Evolutionary conservation across 1,284 basidiomycete species (phyloP).

Genomic region (Takashimella tepidaria): DNA sequence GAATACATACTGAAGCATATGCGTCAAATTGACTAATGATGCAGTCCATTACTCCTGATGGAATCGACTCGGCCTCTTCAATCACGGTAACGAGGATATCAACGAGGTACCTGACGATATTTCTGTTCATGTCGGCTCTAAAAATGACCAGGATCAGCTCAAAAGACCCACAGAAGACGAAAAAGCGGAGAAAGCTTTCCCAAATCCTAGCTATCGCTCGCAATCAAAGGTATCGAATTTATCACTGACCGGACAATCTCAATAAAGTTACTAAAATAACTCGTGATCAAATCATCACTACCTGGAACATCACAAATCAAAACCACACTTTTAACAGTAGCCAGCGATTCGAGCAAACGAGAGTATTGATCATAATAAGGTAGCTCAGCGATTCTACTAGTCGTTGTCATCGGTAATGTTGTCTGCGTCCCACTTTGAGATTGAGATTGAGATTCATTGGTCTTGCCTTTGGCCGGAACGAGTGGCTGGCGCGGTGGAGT

Average conservation of each 20-base stretch:
- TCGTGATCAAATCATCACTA: slow-evolving; percentile 76
- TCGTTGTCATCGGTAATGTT: slow-evolving; percentile 49
- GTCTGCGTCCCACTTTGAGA: slow-evolving; percentile 16
- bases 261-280: slow-evolving; percentile 80
- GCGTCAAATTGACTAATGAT: slow-evolving; percentile 82
- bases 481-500: slow-evolving; percentile 44
- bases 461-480: slow-evolving; percentile 22
- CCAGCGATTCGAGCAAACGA: slow-evolving; percentile 83
- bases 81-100: slow-evolving; percentile 86
- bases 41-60: slow-evolving; percentile 70
- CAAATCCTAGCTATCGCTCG: slow-evolving; percentile 74
- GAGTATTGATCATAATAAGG: slow-evolving; percentile 84
- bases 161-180: neutral
- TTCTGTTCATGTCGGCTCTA: slow-evolving; percentile 72
- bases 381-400: slow-evolving; percentile 37
- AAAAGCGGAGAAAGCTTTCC: slow-evolving; percentile 66
- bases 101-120: slow-evolving; percentile 78
- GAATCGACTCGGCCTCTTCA: slow-evolving; percentile 73
- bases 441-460: slow-evolving; percentile 17
- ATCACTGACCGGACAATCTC: slow-evolving; percentile 59
- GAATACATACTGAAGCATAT: slow-evolving; percentile 49
- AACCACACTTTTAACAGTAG: slow-evolving; percentile 89
- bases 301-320: slow-evolving; percentile 85
- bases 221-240: slow-evolving; percentile 61
- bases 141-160: slow-evolving; percentile 7